Base-by-base conservation (phyloP, 768 basidiomycete species). In the Termitomyces sp. region DNA sequence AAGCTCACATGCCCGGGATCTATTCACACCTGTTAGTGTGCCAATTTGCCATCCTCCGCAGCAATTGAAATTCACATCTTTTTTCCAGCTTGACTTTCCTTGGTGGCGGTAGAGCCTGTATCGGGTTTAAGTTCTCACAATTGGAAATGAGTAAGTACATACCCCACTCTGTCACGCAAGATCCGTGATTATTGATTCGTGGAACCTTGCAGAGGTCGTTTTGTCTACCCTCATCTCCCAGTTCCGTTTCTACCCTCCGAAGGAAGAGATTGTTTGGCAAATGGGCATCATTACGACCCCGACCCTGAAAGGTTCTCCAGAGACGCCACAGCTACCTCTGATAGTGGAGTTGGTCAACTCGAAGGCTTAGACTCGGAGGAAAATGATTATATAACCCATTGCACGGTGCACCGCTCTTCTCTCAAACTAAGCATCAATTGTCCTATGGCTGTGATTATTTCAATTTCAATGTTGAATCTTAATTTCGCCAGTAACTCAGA, bases 81-180 rank as follows among this genome's bases (percentile, higher is more conserved):
- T n/a, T 50, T 11, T 9, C 32, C 18, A 51, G 49, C 18, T 33
- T 51, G 49, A 51, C 49, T n/a, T 51, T 33, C 32, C n/a, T n/a
- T 1, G 18, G 32, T 51, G 49, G 49, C 18, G 49, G 68, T 5
- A 68, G 73, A 4, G 64, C 74, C 0, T 77, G 76, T 71, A 75
- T 78, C 24, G 75, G 74, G 3, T 74, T 76, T 64, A 74, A 76
- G 64, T 77, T 78, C 62, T 67, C 76, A 6, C 70, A 76, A 56
- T 60, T 77, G 16, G 75, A 76, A 62, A 76, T 76, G 60, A 76
- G 76, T 77, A 56, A 18, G 75, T 69, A 2, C n/a, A n/a, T n/a
- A 4, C 28, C 32, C 9, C 53, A 24, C 7, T 33, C 12, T 42
- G 0, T 55, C 35, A 20, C 9, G 32, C 11, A 9, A 49, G 16